Evolutionary conservation across 352 stramenopile genomes (phyloP).

Genomic region (Globisporangium apiculatum): DNA sequence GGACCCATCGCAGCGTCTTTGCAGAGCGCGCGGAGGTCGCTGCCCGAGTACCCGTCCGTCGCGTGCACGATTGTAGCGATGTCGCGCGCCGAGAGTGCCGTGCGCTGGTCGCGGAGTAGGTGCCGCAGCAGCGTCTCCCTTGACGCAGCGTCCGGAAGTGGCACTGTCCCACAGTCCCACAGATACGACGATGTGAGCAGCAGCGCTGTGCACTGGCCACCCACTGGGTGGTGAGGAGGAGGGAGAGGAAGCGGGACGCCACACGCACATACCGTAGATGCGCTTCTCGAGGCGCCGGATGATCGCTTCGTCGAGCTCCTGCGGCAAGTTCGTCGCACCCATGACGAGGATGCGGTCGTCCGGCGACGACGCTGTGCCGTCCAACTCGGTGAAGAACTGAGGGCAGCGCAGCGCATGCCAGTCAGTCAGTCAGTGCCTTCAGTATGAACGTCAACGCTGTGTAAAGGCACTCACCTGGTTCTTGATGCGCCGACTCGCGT

Average conservation of each 20-base stretch:
- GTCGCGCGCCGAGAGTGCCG: constrained; percentile 46
- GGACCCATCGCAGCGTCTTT: constrained; percentile 91
- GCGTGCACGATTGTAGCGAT: constrained; percentile 56
- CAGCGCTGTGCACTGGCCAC: too few species aligned
- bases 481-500: constrained; percentile 84
- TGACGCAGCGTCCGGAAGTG: constrained; percentile 50
- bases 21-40: constrained; percentile 90
- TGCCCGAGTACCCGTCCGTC: constrained; percentile 83
- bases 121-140: constrained; percentile 49
- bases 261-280: constrained; percentile 65
- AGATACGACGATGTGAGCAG: too few species aligned
- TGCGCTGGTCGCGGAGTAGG: constrained; percentile 47
- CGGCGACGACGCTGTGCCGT: constrained; percentile 61
- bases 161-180: constrained; percentile 27
- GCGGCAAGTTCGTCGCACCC: constrained; percentile 81
- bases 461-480: constrained; percentile 52
- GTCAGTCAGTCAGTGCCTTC: too few species aligned
- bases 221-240: too few species aligned
- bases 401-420: too few species aligned
- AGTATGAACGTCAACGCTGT: too few species aligned
- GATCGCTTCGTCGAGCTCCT: constrained; percentile 84
- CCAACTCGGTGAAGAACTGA: constrained; percentile 85
- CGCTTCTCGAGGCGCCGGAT: constrained; percentile 82
- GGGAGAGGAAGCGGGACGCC: too few species aligned
- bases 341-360: constrained; percentile 85